phyloP scores from a whole-genome alignment of 2,329 filamentous ascomycete species.

The Microdochium paspali region DNA sequence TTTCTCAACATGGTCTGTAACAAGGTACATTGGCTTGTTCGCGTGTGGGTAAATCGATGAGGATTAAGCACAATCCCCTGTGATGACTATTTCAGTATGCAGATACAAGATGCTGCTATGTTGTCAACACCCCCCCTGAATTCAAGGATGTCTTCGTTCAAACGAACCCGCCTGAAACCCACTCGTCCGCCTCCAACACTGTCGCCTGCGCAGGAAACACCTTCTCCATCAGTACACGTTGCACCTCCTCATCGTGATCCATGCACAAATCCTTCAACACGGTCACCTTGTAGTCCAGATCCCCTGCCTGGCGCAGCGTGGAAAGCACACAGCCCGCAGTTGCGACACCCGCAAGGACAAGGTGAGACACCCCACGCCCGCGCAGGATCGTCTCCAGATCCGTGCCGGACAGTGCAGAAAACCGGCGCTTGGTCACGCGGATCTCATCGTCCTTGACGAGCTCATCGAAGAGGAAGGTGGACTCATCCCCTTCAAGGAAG shows the following conservation, averaged over 20 bases:
- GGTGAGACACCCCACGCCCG: slow-evolving; percentile 11
- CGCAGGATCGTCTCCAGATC: slow-evolving; percentile 24
- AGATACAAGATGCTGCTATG: no score
- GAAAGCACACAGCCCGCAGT: slow-evolving; percentile 26
- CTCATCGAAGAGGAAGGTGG: background rate
- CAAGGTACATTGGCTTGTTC: no score
- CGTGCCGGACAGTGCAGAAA: slow-evolving; percentile 23
- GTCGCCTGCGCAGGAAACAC: slow-evolving; percentile 19
- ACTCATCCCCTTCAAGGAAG: slow-evolving; percentile 14
- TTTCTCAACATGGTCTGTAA: no score
- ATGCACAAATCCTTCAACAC: slow-evolving; percentile 24
- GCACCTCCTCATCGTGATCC: slow-evolving; percentile 21
- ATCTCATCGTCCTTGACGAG: slow-evolving; percentile 12
- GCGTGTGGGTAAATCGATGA: no score
- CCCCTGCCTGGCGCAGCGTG: slow-evolving; percentile 22
- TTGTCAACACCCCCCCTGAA: no score
- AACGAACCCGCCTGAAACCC: slow-evolving; percentile 9
- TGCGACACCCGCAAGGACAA: slow-evolving; percentile 23
- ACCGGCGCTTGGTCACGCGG: slow-evolving; percentile 21
- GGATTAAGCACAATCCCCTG: no score
- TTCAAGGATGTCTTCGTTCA: no score
- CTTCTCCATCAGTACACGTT: slow-evolving; percentile 20
- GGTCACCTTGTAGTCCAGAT: slow-evolving; percentile 23
- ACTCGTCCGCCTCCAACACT: slow-evolving; percentile 16
- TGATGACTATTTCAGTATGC: no score